Percentiles rank a stretch among this genome's conserved stretches.
Evolutionary conservation across 1,284 basidiomycete species (phyloP).

Genomic region (Cryptococcus floricola): DNA sequence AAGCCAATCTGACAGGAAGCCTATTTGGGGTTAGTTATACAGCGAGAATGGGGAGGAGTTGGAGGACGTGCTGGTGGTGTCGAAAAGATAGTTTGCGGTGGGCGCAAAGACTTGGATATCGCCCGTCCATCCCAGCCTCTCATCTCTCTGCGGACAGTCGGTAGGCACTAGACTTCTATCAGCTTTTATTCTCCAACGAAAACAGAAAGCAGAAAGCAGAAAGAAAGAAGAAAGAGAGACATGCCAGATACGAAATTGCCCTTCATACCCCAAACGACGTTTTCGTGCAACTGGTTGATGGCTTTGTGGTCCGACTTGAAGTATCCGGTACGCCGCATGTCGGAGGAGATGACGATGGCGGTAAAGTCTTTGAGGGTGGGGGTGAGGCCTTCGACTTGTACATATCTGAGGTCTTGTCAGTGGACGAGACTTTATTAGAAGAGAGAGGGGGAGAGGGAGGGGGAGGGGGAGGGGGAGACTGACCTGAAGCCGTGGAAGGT

Average conservation of each 20-base stretch:
- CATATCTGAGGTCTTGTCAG: constrained; percentile 6
- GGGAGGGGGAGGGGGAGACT: background rate
- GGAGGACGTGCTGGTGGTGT: constrained; percentile 15
- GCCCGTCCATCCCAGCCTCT: constrained; percentile 43
- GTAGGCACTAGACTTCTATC: constrained; percentile 22
- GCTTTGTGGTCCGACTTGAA: constrained; percentile 31
- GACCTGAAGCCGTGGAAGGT: constrained; percentile 38
- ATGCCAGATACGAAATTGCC: constrained; percentile 33
- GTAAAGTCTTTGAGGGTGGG: constrained; percentile 17
- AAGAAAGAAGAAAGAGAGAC: too few species aligned
- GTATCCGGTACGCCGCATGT: constrained; percentile 27
- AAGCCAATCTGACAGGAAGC: constrained; percentile 25
- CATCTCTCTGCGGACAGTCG: constrained; percentile 45
- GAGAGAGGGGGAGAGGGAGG: background rate
- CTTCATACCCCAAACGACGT: constrained; percentile 31
- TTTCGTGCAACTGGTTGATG: constrained; percentile 34
- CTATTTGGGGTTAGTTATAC: background rate
- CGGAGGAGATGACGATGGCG: constrained; percentile 30
- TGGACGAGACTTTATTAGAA: too few species aligned
- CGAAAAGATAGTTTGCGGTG: constrained; percentile 34
- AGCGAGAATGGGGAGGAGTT: background rate
- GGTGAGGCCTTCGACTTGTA: constrained; percentile 16
- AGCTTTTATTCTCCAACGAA: background rate
- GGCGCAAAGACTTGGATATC: constrained; percentile 39
- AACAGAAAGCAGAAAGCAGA: too few species aligned